Evolutionary conservation across 768 basidiomycete species (phyloP).

Genomic region (Trametes gibbosa): DNA sequence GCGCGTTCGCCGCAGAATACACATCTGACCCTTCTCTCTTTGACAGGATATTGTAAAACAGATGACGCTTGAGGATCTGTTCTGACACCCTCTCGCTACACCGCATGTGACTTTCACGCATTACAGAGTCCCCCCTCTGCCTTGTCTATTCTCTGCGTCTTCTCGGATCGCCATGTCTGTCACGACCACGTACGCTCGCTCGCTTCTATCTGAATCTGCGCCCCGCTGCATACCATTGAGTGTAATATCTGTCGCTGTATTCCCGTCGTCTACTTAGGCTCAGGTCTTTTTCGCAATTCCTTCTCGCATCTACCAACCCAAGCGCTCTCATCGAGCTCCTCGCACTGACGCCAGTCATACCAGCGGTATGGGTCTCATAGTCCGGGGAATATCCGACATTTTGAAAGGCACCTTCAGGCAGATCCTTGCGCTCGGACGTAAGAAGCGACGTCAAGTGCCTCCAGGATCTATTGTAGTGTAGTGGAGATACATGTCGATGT

Average conservation of each 20-base stretch:
- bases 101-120: not conserved
- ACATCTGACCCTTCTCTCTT: not conserved
- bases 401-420: not conserved
- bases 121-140: too few species aligned
- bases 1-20: not conserved
- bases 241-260: conserved; percentile 22
- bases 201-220: conserved; percentile 7
- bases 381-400: not conserved
- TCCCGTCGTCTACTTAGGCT: conserved; percentile 12
- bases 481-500: conserved; percentile 11
- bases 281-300: conserved; percentile 1
- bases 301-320: not conserved
- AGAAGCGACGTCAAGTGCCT: conserved; percentile 16
- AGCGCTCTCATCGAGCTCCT: not conserved
- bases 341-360: not conserved
- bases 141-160: not conserved
- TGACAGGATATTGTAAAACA: conserved; percentile 94
- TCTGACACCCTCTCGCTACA: conserved; percentile 40
- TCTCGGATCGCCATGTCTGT: conserved; percentile 5
- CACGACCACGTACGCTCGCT: conserved; percentile 10
- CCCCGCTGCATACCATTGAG: conserved; percentile 17
- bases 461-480: conserved; percentile 16
- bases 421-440: not conserved
- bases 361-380: not conserved
- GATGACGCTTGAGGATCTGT: conserved; percentile 95